phyloP scores from a whole-genome alignment of 306 rosid species.

The Vigna hirtella region DNA sequence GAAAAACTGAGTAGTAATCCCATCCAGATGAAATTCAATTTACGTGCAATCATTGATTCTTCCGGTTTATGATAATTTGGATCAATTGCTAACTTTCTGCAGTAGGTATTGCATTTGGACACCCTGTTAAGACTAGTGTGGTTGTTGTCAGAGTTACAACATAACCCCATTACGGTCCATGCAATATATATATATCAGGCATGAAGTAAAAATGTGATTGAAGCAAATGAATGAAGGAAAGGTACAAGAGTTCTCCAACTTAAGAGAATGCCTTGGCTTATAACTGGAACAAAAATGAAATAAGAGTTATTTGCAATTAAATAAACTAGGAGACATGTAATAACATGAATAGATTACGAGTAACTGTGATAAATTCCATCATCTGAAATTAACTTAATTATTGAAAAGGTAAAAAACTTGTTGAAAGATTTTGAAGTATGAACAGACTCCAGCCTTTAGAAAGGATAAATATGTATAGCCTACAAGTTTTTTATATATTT shows the following conservation, averaged over 20 bases:
- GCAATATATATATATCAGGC: background rate
- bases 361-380: slow-evolving; percentile 21
- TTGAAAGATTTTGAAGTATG: slow-evolving; percentile 17
- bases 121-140: background rate
- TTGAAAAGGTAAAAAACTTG: background rate
- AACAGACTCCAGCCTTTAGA: background rate
- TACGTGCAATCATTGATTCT: background rate
- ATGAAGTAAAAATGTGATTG: slow-evolving; percentile 15
- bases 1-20: background rate
- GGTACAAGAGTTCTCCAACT: background rate
- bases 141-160: background rate
- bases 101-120: background rate
- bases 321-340: slow-evolving; percentile 12
- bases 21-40: background rate
- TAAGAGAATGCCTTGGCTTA: slow-evolving; percentile 16
- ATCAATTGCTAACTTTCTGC: background rate
- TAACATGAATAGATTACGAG: slow-evolving; percentile 7
- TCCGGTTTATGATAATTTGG: background rate
- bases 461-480: background rate
- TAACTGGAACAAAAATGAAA: slow-evolving; percentile 17
- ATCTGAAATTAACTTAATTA: slow-evolving; percentile 24
- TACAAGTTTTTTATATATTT: slow-evolving; percentile 12
- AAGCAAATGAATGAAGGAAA: slow-evolving; percentile 19
- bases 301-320: background rate
- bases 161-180: slow-evolving; percentile 1